Evolutionary conservation across 1,139 yeast genomes (phyloP).

Genomic region (Debaryomyces coudertii): DNA sequence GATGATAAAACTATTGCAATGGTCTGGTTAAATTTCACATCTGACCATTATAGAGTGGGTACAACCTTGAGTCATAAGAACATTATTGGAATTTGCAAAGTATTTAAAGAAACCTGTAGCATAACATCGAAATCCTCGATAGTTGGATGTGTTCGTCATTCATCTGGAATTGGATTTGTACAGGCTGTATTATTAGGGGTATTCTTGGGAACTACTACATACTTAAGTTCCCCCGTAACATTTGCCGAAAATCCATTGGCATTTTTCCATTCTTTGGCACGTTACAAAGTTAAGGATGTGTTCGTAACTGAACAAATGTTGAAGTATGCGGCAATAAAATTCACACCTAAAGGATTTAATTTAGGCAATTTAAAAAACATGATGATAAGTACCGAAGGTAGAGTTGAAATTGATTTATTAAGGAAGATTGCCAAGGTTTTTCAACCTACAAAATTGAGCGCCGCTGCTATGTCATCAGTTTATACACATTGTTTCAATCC

Average conservation of each 20-base stretch:
- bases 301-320: slow-evolving; percentile 87
- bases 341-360: slow-evolving; percentile 67
- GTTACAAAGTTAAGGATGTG: slow-evolving; percentile 83
- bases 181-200: slow-evolving; percentile 83
- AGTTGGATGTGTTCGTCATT: slow-evolving; percentile 85
- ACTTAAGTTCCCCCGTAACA: slow-evolving; percentile 76
- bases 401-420: slow-evolving; percentile 69
- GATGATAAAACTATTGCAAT: slow-evolving; percentile 52
- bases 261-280: slow-evolving; percentile 71
- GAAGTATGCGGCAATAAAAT: slow-evolving; percentile 65
- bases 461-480: slow-evolving; percentile 74
- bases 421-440: slow-evolving; percentile 65
- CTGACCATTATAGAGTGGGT: slow-evolving; percentile 73
- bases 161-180: slow-evolving; percentile 83
- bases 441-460: slow-evolving; percentile 64
- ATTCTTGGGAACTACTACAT: slow-evolving; percentile 84
- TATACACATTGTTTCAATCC: slow-evolving; percentile 84
- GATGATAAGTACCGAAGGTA: slow-evolving; percentile 77
- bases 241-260: slow-evolving; percentile 76
- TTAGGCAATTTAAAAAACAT: slow-evolving; percentile 72
- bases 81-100: slow-evolving; percentile 79
- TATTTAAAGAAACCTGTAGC: slow-evolving; percentile 90
- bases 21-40: slow-evolving; percentile 69
- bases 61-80: slow-evolving; percentile 65
- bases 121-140: slow-evolving; percentile 72